Percentiles rank a stretch among this genome's conserved stretches.
phyloP scores from a whole-genome alignment of 2,329 filamentous ascomycete genomes.

The Cytospora piceicola region DNA sequence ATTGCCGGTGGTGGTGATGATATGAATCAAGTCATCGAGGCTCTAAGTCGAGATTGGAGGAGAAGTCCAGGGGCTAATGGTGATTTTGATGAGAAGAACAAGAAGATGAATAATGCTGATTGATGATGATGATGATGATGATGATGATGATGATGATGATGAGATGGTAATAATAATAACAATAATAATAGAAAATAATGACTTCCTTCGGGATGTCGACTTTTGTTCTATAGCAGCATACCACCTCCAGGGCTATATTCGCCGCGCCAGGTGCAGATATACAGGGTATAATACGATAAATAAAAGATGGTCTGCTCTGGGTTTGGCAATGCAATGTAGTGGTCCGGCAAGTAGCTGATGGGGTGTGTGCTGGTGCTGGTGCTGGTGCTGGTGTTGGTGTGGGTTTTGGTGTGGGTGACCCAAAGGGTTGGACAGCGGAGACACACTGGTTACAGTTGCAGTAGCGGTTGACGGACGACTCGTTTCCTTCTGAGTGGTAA shows the following conservation, averaged over 20 bases:
- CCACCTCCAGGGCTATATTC: neutral
- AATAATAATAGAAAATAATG: neutral
- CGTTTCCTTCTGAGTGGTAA: constrained; percentile 38
- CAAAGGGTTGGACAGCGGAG: constrained; percentile 9
- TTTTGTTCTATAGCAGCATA: neutral
- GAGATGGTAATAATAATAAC: too few species aligned
- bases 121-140: too few species aligned
- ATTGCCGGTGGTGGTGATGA: constrained; percentile 11
- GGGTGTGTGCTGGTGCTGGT: too few species aligned
- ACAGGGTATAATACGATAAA: neutral
- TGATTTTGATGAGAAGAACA: too few species aligned
- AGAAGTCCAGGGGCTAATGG: neutral
- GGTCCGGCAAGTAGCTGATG: neutral
- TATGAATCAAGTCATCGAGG: constrained; percentile 32
- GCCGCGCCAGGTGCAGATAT: constrained; percentile 10
- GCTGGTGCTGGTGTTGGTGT: too few species aligned
- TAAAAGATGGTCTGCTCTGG: neutral
- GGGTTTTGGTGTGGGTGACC: constrained; percentile 4
- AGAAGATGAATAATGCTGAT: too few species aligned
- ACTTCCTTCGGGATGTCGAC: neutral
- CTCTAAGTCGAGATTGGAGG: neutral
- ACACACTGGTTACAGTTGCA: constrained; percentile 44
- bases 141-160: too few species aligned
- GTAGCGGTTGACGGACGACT: constrained; percentile 41
- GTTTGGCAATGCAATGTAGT: neutral